Base-by-base conservation (phyloP, 352 stramenopile genomes). In the Globisporangium middletonii region DNA sequence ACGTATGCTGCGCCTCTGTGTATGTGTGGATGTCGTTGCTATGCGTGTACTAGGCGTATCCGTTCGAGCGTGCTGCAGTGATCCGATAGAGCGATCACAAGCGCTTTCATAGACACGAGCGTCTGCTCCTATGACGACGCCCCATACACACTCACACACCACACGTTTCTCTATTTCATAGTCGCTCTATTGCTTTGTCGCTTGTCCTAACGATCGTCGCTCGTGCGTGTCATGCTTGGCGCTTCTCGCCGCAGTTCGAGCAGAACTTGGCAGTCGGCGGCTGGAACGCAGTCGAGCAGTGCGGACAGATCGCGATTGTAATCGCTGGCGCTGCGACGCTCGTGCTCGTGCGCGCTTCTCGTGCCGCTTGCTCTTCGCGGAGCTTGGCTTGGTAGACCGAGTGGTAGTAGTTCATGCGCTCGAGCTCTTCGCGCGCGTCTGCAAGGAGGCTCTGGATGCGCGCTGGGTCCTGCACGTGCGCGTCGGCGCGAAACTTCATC, bases 401-500 rank as follows among this genome's bases (percentile, higher is more conserved):
- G 65, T 95, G 85, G 57, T 89, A 95, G 59, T 93, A 95, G 37
- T 93, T 73, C 85, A 95, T 95, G 23, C 76, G 83, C 38, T 86
- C 74, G 23, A 95, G 75, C 57, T 95, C 83, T 62, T 95, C 85
- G 26, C 58, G 65, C 9, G 67, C 81, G 45, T 95, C 81, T 18
- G 65, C 71, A 48, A 95, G 48, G 51, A 93, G 47, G 23, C 62
- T 57, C 35, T 63, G 67, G 44, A 95, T 76, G 15, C 76, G 75
- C 18, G 78, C 72, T 41, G 69, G 64, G 61, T 95, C 81, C 33
- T 72, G 62, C 38, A 73, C 71, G 16, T 46, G 57, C 52, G 67
- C 51, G 55, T 91, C 79, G 45, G 79, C 69, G 2, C 77, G 76
- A 37, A 95, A 93, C 65, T 90, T 92, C 69, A 92, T 82, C 52